phyloP scores from a whole-genome alignment of 345 rosid genomes.

The Erucastrum elatum region DNA sequence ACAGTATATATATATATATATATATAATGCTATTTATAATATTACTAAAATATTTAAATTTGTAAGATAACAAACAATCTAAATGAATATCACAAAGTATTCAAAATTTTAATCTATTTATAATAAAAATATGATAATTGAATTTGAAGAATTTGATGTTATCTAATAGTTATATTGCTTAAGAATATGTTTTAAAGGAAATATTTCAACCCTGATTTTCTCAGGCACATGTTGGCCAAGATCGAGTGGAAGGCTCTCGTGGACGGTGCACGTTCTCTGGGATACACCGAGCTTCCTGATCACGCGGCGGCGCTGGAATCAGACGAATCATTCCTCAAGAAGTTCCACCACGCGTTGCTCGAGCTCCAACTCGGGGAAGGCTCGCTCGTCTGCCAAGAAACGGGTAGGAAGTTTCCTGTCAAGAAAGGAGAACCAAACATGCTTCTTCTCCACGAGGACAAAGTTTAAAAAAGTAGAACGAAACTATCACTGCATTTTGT shows the following conservation, averaged over 20 bases:
- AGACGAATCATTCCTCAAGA: constrained; percentile 54
- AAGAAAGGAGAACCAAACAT: constrained; percentile 79
- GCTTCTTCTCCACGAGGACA: constrained; percentile 88
- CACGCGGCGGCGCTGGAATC: constrained; percentile 52
- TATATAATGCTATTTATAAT: too few species aligned
- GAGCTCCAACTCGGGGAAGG: constrained; percentile 85
- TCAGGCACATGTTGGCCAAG: constrained; percentile 61
- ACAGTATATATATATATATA: too few species aligned
- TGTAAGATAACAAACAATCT: too few species aligned
- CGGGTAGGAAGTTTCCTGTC: constrained; percentile 61
- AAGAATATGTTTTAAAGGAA: too few species aligned
- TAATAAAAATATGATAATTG: too few species aligned
- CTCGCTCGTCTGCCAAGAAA: constrained; percentile 74
- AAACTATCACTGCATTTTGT: too few species aligned
- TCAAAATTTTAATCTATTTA: too few species aligned
- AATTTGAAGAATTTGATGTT: too few species aligned
- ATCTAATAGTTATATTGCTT: too few species aligned
- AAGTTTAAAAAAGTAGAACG: constrained; percentile 39
- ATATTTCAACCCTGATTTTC: constrained; percentile 71
- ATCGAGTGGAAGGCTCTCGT: constrained; percentile 74
- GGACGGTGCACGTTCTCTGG: constrained; percentile 61
- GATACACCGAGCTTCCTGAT: constrained; percentile 64
- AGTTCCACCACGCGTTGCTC: constrained; percentile 72
- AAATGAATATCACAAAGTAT: too few species aligned
- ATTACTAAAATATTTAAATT: too few species aligned